A percentile compares a stretch with the other conserved stretches of the same genome.
phyloP scores from a whole-genome alignment of 1,284 basidiomycete genomes.

The Moesziomyces sp. region DNA sequence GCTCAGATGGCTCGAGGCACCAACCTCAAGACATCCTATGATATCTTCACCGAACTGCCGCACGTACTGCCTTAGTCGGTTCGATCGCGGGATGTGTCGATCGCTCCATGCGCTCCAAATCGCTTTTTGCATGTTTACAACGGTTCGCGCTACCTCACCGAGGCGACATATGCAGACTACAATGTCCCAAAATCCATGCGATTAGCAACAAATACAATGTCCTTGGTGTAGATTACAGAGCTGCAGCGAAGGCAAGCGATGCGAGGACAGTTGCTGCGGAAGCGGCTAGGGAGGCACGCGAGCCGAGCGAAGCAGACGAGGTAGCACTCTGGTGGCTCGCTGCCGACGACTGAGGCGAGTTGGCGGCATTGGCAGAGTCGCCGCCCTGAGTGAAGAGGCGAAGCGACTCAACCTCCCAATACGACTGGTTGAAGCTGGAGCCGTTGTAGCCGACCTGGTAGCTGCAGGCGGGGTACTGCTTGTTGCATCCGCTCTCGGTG shows the following conservation, averaged over 20 bases:
- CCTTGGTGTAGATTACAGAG: constrained; percentile 1
- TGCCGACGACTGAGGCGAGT: constrained; percentile 27
- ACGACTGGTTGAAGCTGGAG: constrained; percentile 49
- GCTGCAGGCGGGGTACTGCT: constrained; percentile 48
- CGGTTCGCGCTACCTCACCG: no score
- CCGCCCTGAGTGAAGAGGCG: constrained; percentile 55
- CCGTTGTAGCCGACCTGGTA: constrained; percentile 59
- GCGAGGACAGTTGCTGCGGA: constrained; percentile 8
- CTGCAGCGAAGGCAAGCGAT: constrained; percentile 18
- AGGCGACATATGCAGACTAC: no score
- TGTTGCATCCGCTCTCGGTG: constrained; percentile 40
- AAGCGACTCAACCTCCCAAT: constrained; percentile 57
- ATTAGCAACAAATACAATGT: not conserved
- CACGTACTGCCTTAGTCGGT: no score
- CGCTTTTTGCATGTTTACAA: no score
- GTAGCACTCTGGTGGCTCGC: constrained; percentile 5
- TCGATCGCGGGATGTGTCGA: no score
- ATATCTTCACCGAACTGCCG: no score
- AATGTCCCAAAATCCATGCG: not conserved
- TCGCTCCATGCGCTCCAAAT: no score
- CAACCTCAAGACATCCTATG: no score
- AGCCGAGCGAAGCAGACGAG: not conserved
- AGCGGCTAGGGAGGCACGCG: not conserved
- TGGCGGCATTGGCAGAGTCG: constrained; percentile 34
- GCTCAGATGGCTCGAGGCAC: no score